Percentiles rank a stretch among this genome's conserved stretches.
Conservation (phyloP, 441 rosid genomes). For the Syzygium malaccense region DNA sequence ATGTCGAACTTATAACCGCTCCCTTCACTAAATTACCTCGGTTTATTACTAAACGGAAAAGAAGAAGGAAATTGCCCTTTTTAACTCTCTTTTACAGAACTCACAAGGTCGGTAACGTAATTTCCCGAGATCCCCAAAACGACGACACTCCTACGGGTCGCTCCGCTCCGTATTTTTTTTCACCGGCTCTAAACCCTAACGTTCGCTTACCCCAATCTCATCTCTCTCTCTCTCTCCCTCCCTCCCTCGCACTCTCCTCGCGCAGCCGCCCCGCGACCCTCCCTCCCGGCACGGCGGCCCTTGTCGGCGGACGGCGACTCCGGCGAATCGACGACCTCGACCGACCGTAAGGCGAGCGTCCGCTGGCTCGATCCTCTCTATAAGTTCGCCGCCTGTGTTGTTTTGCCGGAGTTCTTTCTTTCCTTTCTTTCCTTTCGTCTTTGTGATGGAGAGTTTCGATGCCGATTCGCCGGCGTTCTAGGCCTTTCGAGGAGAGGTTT, state of each 20-base stretch:
- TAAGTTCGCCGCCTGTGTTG: background rate
- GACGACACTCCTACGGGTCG: background rate
- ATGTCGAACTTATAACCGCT: background rate
- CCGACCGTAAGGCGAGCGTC: background rate
- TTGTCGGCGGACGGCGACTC: background rate
- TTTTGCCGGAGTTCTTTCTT: background rate
- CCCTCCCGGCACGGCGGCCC: background rate
- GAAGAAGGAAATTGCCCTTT: background rate
- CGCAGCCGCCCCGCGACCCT: background rate
- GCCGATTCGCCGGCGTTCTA: background rate
- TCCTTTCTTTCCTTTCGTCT: background rate
- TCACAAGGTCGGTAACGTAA: background rate
- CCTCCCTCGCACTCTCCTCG: background rate
- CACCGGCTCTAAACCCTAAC: background rate
- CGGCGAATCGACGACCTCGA: background rate
- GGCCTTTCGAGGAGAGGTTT: background rate
- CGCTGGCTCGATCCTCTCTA: background rate
- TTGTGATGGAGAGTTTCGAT: background rate
- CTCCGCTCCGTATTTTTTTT: background rate
- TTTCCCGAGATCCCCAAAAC: background rate
- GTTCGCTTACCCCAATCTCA: background rate
- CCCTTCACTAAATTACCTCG: background rate
- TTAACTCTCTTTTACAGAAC: background rate
- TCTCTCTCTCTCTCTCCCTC: background rate
- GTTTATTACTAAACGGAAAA: background rate